Conservation (phyloP, 2,329 filamentous ascomycete species). For the Zasmidium citrigriseum region DNA sequence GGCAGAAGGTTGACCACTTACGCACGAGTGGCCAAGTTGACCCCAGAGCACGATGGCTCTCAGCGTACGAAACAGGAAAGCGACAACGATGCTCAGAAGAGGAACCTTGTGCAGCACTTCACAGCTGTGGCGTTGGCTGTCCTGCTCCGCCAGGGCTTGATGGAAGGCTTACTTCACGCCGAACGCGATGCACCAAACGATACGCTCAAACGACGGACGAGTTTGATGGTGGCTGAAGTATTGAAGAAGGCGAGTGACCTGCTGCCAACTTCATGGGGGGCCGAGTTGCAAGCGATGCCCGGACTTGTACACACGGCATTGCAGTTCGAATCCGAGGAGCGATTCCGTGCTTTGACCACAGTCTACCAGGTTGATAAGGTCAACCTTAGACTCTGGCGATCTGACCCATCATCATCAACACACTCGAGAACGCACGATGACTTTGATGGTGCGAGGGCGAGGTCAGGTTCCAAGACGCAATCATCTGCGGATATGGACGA, state of each 20-base stretch:
- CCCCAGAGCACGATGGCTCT: slow-evolving; percentile 56
- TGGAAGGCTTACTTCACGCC: slow-evolving; percentile 56
- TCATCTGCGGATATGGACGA: slow-evolving; percentile 64
- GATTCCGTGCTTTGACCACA: slow-evolving; percentile 81
- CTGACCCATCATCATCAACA: slow-evolving; percentile 41
- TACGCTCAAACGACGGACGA: slow-evolving; percentile 81
- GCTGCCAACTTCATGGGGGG: slow-evolving; percentile 78
- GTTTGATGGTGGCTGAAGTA: slow-evolving; percentile 85
- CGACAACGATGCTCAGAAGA: slow-evolving; percentile 60
- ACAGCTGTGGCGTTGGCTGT: slow-evolving; percentile 84
- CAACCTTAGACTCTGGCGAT: slow-evolving; percentile 86
- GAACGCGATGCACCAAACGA: slow-evolving; percentile 69
- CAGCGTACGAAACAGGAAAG: slow-evolving; percentile 57
- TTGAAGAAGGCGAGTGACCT: slow-evolving; percentile 85
- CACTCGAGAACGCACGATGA: slow-evolving; percentile 25
- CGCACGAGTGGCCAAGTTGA: slow-evolving; percentile 85
- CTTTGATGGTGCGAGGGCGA: slow-evolving; percentile 39
- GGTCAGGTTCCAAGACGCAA: slow-evolving; percentile 55
- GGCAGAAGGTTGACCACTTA: slow-evolving; percentile 93
- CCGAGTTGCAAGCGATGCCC: slow-evolving; percentile 82
- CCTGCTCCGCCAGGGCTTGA: slow-evolving; percentile 76
- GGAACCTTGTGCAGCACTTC: slow-evolving; percentile 89
- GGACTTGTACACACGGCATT: slow-evolving; percentile 78
- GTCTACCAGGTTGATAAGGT: slow-evolving; percentile 99
- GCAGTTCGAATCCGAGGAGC: slow-evolving; percentile 68